phyloP scores from a whole-genome alignment of 2,329 filamentous ascomycete species.

The Teratosphaeria epicoccoides region DNA sequence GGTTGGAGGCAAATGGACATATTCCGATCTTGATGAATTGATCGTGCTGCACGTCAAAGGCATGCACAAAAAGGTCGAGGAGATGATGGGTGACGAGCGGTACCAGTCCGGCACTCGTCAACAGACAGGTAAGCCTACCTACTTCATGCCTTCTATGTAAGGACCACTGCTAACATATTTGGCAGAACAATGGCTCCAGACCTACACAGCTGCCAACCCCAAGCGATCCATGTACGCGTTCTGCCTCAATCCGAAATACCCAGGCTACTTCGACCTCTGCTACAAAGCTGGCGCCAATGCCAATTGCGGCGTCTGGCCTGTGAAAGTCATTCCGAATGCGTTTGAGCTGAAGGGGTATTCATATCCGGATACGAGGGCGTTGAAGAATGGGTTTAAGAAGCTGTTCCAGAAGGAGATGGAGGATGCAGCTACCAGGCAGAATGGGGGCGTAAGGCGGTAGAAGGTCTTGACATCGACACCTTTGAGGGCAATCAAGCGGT shows the following conservation, averaged over 20 bases:
- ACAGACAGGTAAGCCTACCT: conserved; percentile 63
- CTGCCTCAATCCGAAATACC: conserved; percentile 83
- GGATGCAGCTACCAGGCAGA: conserved; percentile 1
- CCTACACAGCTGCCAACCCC: conserved; percentile 92
- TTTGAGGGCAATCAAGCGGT: background rate
- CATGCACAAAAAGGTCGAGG: conserved; percentile 95
- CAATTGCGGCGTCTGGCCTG: conserved; percentile 64
- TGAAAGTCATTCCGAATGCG: conserved; percentile 85
- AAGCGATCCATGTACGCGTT: conserved; percentile 90
- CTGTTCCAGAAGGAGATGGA: conserved; percentile 44
- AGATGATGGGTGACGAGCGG: conserved; percentile 90
- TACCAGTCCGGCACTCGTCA: conserved; percentile 72
- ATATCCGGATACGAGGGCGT: conserved; percentile 87
- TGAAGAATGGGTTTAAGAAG: conserved; percentile 96
- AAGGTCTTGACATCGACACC: background rate
- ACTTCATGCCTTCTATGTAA: background rate
- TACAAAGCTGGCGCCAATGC: conserved; percentile 83
- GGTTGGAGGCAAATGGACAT: conserved; percentile 79
- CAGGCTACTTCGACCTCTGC: conserved; percentile 90
- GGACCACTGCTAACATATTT: conserved; percentile 4
- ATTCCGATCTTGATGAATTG: conserved; percentile 91
- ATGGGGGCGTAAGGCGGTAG: conserved; percentile 2
- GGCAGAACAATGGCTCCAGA: conserved; percentile 85
- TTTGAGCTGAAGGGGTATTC: conserved; percentile 81
- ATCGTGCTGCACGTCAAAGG: conserved; percentile 96